phyloP scores from a whole-genome alignment of 768 basidiomycete genomes.

The Scleroderma citrinum region DNA sequence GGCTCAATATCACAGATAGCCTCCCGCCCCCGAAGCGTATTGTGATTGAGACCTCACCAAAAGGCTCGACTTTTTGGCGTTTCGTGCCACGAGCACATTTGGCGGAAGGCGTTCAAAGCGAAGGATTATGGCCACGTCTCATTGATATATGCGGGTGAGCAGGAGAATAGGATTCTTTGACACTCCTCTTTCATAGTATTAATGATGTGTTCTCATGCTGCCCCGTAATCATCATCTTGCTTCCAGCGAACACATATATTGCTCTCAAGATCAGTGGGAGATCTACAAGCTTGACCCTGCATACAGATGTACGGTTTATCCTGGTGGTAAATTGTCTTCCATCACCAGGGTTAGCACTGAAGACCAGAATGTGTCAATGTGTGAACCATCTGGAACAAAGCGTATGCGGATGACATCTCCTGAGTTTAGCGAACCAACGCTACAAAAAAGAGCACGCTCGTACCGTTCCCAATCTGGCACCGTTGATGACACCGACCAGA shows the following conservation, averaged over 20 bases:
- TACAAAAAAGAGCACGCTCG: conserved; percentile 25
- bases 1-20: conserved; percentile 41
- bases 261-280: conserved; percentile 79
- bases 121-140: conserved; percentile 66
- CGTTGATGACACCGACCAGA: conserved; percentile 17
- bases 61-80: conserved; percentile 60
- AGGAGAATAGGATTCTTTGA: background rate
- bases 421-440: conserved; percentile 8
- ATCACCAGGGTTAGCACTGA: conserved; percentile 15
- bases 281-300: conserved; percentile 74
- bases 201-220: conserved; percentile 9
- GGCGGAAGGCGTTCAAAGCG: conserved; percentile 52
- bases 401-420: conserved; percentile 24
- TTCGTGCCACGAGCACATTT: conserved; percentile 68
- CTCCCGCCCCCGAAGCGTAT: conserved; percentile 59
- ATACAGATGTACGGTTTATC: conserved; percentile 60
- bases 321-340: conserved; percentile 30
- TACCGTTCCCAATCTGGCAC: conserved; percentile 2
- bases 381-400: conserved; percentile 16
- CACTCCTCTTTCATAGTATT: conserved; percentile 1
- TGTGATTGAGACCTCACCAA: conserved; percentile 60
- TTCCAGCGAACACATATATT: conserved; percentile 41
- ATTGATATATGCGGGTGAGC: conserved; percentile 68
- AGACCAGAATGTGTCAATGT: conserved; percentile 4
- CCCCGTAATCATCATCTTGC: no score